Base-by-base conservation (phyloP, 495 filamentous ascomycete species). In the Penicillium longicatenatum region DNA sequence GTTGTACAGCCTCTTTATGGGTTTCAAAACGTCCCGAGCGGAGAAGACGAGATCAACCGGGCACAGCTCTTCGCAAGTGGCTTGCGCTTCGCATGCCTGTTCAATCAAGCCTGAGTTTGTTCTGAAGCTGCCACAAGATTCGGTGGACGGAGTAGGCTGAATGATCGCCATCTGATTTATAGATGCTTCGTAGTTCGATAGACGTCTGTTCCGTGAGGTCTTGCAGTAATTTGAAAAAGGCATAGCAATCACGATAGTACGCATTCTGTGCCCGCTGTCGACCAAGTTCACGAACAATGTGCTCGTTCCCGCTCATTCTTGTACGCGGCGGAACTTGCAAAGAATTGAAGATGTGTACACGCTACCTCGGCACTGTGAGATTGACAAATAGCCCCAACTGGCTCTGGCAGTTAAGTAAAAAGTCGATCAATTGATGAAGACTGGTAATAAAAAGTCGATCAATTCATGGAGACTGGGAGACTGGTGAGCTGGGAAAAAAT, bases 231-330 rank as follows among this genome's bases (percentile, higher is more conserved):
- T 57, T 57, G 46, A 50, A 50, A 20, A 50, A 31, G 9, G 46
- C 20, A 47, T 57, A 57, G 54, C 46, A 50, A 26, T 42, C 31
- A 2, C 46, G 46, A 24, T 57, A 57, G 37, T 57, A 57, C 0
- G 41, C 41, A 29, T 52, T 52, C 19, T 43, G 20, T 21, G 33
- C 29, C 33, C 41, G 35, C 31, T 52, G 50, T 20, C 26, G 35
- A 24, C 50, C 50, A 21, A 52, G 37, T 42, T 31, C 16, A 21
- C 50, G 50, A 14, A 52, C 20, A 39, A 52, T 52, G 16, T 42
- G 26, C 41, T 52, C 50, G 20, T 26, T 52, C n/a, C 26, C 35
- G n/a, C 29, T 39, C 37, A 52, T 52, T n/a, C 4, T 39, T 17
- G 14, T n/a, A 39, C 14, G 35, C 35, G 35, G 35, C 35, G 35